Conservation (phyloP, 2,329 filamentous ascomycete genomes). For the Ceratocystis colombiana region DNA sequence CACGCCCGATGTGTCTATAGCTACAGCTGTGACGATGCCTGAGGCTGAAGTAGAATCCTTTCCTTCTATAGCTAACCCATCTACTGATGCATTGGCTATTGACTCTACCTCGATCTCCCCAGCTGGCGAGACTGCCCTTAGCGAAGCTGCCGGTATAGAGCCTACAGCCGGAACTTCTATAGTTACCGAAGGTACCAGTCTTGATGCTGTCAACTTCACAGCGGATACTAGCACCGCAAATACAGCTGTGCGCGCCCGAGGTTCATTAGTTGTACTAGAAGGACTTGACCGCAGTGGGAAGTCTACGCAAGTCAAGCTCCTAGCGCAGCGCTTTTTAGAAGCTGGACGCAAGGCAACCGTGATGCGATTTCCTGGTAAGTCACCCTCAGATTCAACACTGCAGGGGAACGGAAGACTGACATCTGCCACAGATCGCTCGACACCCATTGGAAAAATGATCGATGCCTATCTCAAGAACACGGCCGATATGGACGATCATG, state of each 20-base stretch:
- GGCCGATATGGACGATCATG: conserved; percentile 70
- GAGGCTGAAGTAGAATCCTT: background rate
- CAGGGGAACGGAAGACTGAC: conserved; percentile 10
- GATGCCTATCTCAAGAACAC: conserved; percentile 67
- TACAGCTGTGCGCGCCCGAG: conserved; percentile 36
- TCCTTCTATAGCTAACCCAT: background rate
- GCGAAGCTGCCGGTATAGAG: background rate
- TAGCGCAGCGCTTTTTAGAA: conserved; percentile 47
- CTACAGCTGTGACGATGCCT: background rate
- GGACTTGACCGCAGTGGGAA: conserved; percentile 85
- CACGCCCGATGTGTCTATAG: conserved; percentile 21
- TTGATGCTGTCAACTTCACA: background rate
- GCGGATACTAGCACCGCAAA: conserved; percentile 20
- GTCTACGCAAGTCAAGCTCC: conserved; percentile 71
- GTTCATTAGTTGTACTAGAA: conserved; percentile 74
- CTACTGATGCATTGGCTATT: background rate
- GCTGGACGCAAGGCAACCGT: conserved; percentile 42
- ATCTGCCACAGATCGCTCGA: conserved; percentile 56
- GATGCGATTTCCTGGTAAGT: conserved; percentile 49
- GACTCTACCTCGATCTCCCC: background rate
- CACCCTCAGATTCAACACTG: background rate
- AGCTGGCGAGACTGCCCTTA: background rate
- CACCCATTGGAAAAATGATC: conserved; percentile 79
- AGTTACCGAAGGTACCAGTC: background rate
- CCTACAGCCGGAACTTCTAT: background rate